Evolutionary conservation across 768 basidiomycete species (phyloP), one percentile per base, ranked within the genome.

Genomic region (Tricholoma hemisulphureum): DNA sequence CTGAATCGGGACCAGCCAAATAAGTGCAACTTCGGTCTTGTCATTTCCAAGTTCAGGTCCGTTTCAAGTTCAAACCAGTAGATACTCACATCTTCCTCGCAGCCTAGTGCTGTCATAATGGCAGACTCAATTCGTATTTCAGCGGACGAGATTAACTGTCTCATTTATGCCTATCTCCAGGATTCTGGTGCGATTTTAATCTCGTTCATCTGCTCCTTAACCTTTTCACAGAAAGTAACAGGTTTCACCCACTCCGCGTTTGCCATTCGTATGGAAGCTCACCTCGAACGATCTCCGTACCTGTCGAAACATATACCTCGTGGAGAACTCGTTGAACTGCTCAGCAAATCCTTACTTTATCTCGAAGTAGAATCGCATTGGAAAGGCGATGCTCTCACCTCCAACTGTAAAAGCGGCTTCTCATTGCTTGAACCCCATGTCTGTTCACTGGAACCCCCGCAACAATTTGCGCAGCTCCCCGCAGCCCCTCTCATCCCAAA

Each of bases 181-280:
- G 92, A 94, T 64, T 91, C 90, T 29, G 91, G 91, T 90, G 61
- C 28, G 26, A 49, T 23, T 28, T 49, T n/a, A 32, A 60, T 65
- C 50, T 35, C 51, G 18, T 55, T 53, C n/a, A 49, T 28, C 31
- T n/a, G 23, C 13, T 10, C 34, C 37, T 13, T 24, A 18, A 29
- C 54, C 46, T 49, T 4, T 49, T 18, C 28, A 49, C 26, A 28
- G 16, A 4, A 49, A 28, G 46, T 64, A 58, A 55, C 37, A 92
- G 92, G 91, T 55, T 91, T 93, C 67, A 78, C 80, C 32, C 92
- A 94, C 67, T 84, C 91, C 28, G 91, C 92, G 6, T 94, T 90
- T 70, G 80, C 85, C n/a, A 76, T 94, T 28, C 84, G 85, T 49
- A 84, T 83, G 68, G 92, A 94, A 70, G 83, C 80, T 21, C 83